phyloP scores from a whole-genome alignment of 371 early-diverging fungal genomes.

The Capillidium rhysosporum region DNA sequence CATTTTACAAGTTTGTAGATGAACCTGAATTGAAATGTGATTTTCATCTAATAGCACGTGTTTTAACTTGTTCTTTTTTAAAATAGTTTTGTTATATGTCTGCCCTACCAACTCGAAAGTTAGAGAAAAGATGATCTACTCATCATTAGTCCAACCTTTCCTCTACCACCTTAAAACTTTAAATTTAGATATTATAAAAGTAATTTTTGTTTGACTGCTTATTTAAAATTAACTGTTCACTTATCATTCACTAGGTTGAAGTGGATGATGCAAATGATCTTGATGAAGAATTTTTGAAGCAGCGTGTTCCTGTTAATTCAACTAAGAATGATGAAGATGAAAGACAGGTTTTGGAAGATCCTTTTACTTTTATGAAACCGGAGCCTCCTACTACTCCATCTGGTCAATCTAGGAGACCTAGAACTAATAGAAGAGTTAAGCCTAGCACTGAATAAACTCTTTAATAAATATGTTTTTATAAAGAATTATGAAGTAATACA shows the following conservation, averaged over 20 bases:
- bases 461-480: no score
- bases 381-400: no score
- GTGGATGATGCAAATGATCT: not conserved
- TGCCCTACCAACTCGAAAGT: not conserved
- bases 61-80: not conserved
- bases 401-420: no score
- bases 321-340: no score
- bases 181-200: not conserved
- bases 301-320: no score
- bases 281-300: not conserved
- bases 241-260: not conserved
- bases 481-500: no score
- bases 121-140: not conserved
- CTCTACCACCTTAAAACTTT: not conserved
- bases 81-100: not conserved
- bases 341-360: no score
- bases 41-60: not conserved
- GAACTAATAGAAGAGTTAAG: no score
- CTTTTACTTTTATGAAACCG: no score
- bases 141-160: not conserved
- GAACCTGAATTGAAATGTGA: not conserved
- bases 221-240: not conserved
- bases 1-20: not conserved
- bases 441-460: no score
- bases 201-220: not conserved